Evolutionary conservation across 2,329 filamentous ascomycete genomes (phyloP).

Genomic region (Aureobasidium namibiae): DNA sequence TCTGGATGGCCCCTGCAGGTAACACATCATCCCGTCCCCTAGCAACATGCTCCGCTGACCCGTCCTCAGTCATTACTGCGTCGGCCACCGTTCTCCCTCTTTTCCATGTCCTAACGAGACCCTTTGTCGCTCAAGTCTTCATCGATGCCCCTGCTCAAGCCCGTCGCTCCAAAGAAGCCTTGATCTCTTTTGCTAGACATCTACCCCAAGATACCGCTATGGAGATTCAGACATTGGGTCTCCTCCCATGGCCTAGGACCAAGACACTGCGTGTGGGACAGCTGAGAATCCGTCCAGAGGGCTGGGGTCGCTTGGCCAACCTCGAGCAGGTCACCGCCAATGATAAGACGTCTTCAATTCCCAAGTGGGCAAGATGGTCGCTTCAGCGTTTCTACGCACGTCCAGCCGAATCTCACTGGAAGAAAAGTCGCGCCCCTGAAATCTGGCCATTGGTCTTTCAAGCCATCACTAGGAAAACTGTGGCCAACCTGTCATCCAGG

Average conservation of each 20-base stretch:
- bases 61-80: constrained; percentile 44
- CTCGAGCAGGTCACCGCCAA: constrained; percentile 22
- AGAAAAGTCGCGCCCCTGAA: constrained; percentile 4
- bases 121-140: constrained; percentile 66
- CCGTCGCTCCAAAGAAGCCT: constrained; percentile 49
- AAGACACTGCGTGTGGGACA: constrained; percentile 19
- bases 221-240: constrained; percentile 34
- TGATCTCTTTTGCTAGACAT: constrained; percentile 44
- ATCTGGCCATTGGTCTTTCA: constrained; percentile 9
- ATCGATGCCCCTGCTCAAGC: constrained; percentile 60
- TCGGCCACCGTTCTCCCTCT: constrained; percentile 58
- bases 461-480: background rate
- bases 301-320: constrained; percentile 20
- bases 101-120: constrained; percentile 56
- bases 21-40: constrained; percentile 10
- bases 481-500: background rate
- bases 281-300: constrained; percentile 20
- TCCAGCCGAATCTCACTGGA: background rate
- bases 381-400: background rate
- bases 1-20: constrained; percentile 35
- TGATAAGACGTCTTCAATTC: constrained; percentile 24
- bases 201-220: constrained; percentile 36
- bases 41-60: background rate
- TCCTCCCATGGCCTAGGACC: constrained; percentile 30
- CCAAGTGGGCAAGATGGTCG: background rate